These are phyloP conservation scores for Aureobasidium melanogenum DNA, from an alignment of 2,329 filamentous ascomycete species.

Conservation along the genomic window DNA sequence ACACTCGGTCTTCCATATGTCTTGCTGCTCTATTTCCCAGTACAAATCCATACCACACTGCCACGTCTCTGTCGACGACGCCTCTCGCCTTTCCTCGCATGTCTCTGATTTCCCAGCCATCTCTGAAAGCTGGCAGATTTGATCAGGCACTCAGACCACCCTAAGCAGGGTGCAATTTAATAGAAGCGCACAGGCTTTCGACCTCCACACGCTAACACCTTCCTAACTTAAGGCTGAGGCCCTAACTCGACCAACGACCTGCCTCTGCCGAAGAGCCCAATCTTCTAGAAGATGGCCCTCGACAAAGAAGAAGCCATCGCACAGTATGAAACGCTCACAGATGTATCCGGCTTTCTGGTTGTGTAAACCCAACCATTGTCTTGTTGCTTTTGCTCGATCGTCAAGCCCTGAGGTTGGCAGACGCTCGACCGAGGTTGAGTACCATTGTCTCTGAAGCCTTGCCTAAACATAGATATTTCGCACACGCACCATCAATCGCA, in stretches of 20 bases:
- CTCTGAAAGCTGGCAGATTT: background rate
- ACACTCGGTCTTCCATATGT: background rate
- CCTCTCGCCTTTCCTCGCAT: background rate
- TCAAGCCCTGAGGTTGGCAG: background rate
- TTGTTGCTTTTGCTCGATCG: background rate
- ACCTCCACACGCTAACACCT: conserved; percentile 10
- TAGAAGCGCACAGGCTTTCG: conserved; percentile 1
- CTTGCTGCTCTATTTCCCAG: background rate
- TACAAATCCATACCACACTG: background rate
- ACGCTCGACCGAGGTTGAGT: background rate
- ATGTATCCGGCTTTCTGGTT: background rate
- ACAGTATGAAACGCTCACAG: background rate
- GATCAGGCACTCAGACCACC: conserved; percentile 7
- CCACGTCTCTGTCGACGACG: background rate
- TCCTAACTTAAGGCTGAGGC: conserved; percentile 10
- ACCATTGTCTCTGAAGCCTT: background rate
- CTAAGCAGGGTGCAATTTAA: conserved; percentile 7
- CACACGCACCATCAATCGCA: background rate
- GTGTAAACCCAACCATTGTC: background rate
- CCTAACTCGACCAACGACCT: background rate
- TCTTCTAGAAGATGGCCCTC: conserved; percentile 1
- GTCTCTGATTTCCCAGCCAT: background rate
- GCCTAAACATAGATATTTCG: background rate
- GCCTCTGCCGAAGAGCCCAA: background rate
- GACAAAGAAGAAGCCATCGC: background rate